Conservation (phyloP, 208 protist species). For the Trichomonas tenax region DNA sequence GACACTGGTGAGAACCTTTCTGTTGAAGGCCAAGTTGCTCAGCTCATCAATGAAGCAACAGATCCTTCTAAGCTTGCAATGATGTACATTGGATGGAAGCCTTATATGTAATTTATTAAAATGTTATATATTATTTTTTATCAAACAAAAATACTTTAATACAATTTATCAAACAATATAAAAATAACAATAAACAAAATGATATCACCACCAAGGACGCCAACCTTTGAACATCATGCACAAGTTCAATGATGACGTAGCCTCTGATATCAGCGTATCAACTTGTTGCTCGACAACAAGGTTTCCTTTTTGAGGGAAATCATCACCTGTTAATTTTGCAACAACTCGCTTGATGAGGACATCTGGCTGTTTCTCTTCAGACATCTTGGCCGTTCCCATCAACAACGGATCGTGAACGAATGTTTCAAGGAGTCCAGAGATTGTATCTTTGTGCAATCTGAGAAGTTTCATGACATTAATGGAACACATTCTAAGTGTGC, state of each 20-base stretch:
- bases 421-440: not conserved
- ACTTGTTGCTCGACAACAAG: conserved; percentile 19
- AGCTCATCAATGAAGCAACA: conserved; percentile 45
- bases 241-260: not conserved
- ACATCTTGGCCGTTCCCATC: conserved; percentile 30
- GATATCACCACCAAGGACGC: conserved; percentile 24
- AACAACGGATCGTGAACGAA: not conserved
- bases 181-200: not conserved
- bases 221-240: conserved; percentile 30
- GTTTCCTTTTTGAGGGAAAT: not conserved
- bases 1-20: conserved; percentile 35
- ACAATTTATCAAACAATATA: not conserved
- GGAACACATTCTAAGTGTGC: conserved; percentile 61
- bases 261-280: conserved; percentile 23
- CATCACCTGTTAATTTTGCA: not conserved
- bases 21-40: conserved; percentile 45
- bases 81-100: conserved; percentile 48
- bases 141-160: too few relatives aligned
- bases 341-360: not conserved
- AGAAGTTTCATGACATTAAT: conserved; percentile 41
- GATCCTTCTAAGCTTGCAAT: conserved; percentile 33
- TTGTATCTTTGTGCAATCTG: not conserved
- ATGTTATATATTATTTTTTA: conserved; percentile 23
- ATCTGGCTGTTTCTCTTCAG: not conserved
- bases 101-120: conserved; percentile 30